Base-by-base conservation (phyloP, 352 stramenopile species). In the Phytophthora idaei region DNA sequence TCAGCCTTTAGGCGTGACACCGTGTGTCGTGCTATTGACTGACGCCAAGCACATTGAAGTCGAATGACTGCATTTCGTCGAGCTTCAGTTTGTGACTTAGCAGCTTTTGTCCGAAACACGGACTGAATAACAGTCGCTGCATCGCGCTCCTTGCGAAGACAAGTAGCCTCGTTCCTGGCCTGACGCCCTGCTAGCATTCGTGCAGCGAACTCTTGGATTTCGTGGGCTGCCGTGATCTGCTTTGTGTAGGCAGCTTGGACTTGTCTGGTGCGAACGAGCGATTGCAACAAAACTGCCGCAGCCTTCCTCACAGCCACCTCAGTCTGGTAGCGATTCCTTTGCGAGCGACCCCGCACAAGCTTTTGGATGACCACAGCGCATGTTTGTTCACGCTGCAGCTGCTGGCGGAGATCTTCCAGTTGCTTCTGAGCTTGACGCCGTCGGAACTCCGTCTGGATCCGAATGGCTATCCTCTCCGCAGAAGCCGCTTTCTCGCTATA, bases 351-450 rank as follows among this genome's bases (percentile, higher is more conserved):
- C 3, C 78, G 78, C 25, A 77, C 47, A 41, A 77, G 56, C 44
- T 68, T 83, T 45, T 87, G 78, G 28, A 87, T 81, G 1, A 69
- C 42, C 5, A 83, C 53, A 2, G 74, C 69, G 27, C 69, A 76
- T 4, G 36, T n/a, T 21, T 71, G 45, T 44, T 79, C 64, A 29
- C 54, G 56, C n/a, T 76, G 51, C 3, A 71, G 32, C 37, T 56
- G 69, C 11, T 68, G 57, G 9, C 71, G 74, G n/a, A 80, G 54
- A 2, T 70, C 41, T 9, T 69, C 46, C 3, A 69, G 41, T 0
- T 73, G 46, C 12, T 71, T 76, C 44, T 82, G 57, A 1, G 76
- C 79, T 57, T 63, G 65, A 10, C 51, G 71, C 17, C 74, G 67
- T 17, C 79, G 69, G 29, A 76, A 80, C 15, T 73, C 57, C 7